Base-by-base conservation (phyloP, 768 basidiomycete genomes). In the Lyophyllum semitale region DNA sequence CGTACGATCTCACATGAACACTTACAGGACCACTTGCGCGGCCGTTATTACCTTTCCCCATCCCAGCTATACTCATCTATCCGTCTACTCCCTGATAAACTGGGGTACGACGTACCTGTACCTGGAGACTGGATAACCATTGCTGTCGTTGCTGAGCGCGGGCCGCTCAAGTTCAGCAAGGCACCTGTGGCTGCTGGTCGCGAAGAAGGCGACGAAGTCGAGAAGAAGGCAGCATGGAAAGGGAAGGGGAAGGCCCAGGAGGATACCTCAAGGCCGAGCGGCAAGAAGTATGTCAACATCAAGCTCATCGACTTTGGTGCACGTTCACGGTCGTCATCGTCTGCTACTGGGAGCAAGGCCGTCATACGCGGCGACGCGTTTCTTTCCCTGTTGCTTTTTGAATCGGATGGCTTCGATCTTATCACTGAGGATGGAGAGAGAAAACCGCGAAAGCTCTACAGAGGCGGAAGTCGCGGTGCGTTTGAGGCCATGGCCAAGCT, bases 51-150 rank as follows among this genome's bases (percentile, higher is more conserved):
- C 65, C 78, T 99, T 41, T 87, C 93, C 0, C 94, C 95, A 0
- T 95, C 95, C 1, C 84, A 78, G 18, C 77, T 99, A 32, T 99
- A 99, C 73, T 93, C 94, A 8, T 82, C 87, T 43, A 80, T 94
- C 40, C 85, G 90, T 9, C 82, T 89, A 0, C 79, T 87, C 13
- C 84, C 88, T 0, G 85, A 91, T 66, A 88, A 90, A 59, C 85
- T 89, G 54, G 87, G 85, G 17, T 96, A 94, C 68, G 95, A 98
- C 42, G 83, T 99, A 1, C 95, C 96, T 9, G 87, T 98, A 1
- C 83, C 84, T 6, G 91, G 91, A 2, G 97, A 98, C 69, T 98
- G 93, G 91, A 82, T 98, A 38, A 95, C 95, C 6, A 92, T 99
- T 44, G 96, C 93, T 2, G 95, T 98, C 4, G 86, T 99, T 13